phyloP scores from a whole-genome alignment of 2,329 filamentous ascomycete genomes.

The Botrytis paeoniae region DNA sequence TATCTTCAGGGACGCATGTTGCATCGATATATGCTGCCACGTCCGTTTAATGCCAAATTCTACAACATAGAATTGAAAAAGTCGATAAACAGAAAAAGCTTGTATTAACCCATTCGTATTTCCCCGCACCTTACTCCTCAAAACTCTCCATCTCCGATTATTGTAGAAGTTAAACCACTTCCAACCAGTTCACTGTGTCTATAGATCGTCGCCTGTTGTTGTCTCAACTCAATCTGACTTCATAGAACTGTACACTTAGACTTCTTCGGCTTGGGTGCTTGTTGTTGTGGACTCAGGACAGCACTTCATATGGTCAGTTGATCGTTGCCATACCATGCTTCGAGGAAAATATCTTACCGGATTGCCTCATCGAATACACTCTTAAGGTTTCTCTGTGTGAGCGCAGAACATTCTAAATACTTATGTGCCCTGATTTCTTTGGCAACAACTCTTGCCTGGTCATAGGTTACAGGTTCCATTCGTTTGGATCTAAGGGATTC shows the following conservation, averaged over 20 bases:
- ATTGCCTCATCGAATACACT: conserved; percentile 99
- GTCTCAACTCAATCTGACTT: conserved; percentile 12
- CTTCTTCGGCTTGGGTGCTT: conserved; percentile 57
- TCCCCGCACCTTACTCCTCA: conserved; percentile 8
- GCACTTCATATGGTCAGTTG: conserved; percentile 48
- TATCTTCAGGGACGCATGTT: conserved; percentile 16
- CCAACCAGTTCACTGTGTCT: background rate
- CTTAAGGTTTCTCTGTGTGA: conserved; percentile 96
- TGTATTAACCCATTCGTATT: conserved; percentile 16
- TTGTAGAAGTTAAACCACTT: background rate
- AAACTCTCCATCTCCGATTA: background rate
- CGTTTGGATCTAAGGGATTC: conserved; percentile 84
- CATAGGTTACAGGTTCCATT: conserved; percentile 96
- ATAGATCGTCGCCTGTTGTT: background rate
- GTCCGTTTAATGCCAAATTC: conserved; percentile 15
- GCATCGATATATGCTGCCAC: conserved; percentile 9
- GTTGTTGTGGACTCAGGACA: conserved; percentile 66
- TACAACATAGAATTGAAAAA: conserved; percentile 16
- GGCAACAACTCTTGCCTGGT: conserved; percentile 82
- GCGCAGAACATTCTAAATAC: conserved; percentile 95
- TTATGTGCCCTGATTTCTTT: conserved; percentile 96
- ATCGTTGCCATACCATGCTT: background rate
- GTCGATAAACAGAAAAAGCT: conserved; percentile 16
- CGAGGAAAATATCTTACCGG: conserved; percentile 61
- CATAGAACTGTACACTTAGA: conserved; percentile 68